These are phyloP conservation scores for Stereocaulon alpinum DNA, from an alignment of 495 filamentous ascomycete genomes.

Conservation along the genomic window DNA sequence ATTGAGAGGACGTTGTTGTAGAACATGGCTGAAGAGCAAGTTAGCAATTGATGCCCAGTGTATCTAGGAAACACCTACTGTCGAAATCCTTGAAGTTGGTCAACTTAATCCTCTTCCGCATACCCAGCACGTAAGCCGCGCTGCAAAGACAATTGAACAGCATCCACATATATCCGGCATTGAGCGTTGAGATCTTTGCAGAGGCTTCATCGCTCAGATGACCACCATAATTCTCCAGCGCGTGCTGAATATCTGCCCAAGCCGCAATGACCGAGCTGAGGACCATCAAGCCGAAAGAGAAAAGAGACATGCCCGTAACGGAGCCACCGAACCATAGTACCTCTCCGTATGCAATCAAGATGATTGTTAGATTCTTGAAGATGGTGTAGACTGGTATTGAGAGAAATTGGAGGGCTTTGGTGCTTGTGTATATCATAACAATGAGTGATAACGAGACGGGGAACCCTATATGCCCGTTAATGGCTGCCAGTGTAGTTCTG, in stretches of 20 bases:
- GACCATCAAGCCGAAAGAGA: conserved; percentile 98
- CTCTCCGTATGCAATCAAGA: conserved; percentile 96
- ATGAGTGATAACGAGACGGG: conserved; percentile 93
- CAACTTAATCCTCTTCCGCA: conserved; percentile 98
- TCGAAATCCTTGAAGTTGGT: conserved; percentile 99
- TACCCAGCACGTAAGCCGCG: conserved; percentile 78
- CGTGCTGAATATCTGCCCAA: conserved; percentile 95
- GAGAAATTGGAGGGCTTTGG: conserved; percentile 92
- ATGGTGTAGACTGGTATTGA: conserved; percentile 99
- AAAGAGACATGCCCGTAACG: conserved; percentile 75
- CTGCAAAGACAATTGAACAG: conserved; percentile 93
- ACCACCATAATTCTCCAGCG: conserved; percentile 48
- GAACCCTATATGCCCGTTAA: conserved; percentile 59
- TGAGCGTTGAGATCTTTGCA: conserved; percentile 73
- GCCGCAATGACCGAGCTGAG: conserved; percentile 88
- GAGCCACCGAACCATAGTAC: conserved; percentile 98
- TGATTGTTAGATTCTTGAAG: conserved; percentile 99
- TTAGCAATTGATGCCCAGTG: not conserved
- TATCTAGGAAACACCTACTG: conserved; percentile 50
- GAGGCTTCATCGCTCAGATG: conserved; percentile 50
- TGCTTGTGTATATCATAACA: conserved; percentile 98
- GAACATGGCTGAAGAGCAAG: conserved; percentile 69
- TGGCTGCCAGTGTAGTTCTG: not conserved
- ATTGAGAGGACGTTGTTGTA: conserved; percentile 99
- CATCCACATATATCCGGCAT: conserved; percentile 98